Evolutionary conservation across 192 early-diverging fungal species (phyloP).

Genomic region (Ramicandelaber brevisporus): DNA sequence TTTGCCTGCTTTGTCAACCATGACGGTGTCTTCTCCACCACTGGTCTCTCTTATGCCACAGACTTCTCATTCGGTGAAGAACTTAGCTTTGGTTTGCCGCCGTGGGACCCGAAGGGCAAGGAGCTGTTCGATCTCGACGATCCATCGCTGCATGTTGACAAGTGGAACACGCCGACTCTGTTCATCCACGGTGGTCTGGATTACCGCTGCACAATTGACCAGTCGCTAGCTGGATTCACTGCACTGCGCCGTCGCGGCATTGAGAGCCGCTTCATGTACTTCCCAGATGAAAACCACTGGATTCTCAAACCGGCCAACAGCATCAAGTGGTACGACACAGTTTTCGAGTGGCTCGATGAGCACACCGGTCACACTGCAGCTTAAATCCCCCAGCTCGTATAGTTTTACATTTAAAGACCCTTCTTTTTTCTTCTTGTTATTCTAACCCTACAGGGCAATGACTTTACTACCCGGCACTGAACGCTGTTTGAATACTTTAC

Average conservation of each 20-base stretch:
- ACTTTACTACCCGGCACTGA: too few species aligned
- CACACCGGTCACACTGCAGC: too few species aligned
- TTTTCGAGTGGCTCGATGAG: constrained; percentile 37
- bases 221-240: constrained; percentile 49
- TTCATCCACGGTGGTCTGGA: constrained; percentile 49
- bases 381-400: too few species aligned
- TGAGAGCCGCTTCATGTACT: constrained; percentile 39
- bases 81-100: constrained; percentile 34
- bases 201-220: constrained; percentile 36
- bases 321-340: constrained; percentile 44
- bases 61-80: constrained; percentile 61
- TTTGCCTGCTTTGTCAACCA: constrained; percentile 54
- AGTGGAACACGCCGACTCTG: constrained; percentile 55
- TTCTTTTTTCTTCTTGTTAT: too few species aligned
- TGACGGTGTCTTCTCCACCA: constrained; percentile 50
- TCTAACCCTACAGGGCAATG: too few species aligned
- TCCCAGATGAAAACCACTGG: constrained; percentile 56
- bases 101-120: constrained; percentile 24
- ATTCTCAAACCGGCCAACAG: constrained; percentile 54
- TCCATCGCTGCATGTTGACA: constrained; percentile 35
- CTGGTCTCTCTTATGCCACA: constrained; percentile 35
- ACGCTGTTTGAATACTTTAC: too few species aligned
- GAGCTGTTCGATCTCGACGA: constrained; percentile 38
- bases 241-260: constrained; percentile 45
- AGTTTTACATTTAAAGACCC: too few species aligned